Conservation (phyloP, 257 asterid species). For the Misopates orontium region DNA sequence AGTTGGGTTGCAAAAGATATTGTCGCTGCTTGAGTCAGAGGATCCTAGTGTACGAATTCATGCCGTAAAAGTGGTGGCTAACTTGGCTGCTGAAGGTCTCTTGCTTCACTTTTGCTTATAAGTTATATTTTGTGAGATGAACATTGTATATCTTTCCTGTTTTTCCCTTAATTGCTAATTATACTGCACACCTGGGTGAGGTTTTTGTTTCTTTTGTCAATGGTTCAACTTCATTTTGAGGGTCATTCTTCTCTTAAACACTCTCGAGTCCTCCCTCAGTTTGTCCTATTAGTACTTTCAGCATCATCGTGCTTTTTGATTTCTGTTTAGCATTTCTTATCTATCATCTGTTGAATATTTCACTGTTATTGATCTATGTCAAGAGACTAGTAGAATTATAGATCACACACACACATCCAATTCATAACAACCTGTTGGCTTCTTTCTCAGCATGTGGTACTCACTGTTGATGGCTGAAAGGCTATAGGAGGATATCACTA, state of each 20-base stretch:
- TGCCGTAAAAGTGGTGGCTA: conserved; percentile 99
- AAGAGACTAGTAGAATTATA: too few relatives aligned
- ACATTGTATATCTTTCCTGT: neutral
- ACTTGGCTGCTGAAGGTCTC: conserved; percentile 98
- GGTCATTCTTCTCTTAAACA: conserved; percentile 5
- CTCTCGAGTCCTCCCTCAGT: neutral
- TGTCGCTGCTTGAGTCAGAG: conserved; percentile 91
- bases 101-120: conserved; percentile 22
- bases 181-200: conserved; percentile 2
- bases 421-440: too few relatives aligned
- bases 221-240: neutral
- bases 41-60: conserved; percentile 90
- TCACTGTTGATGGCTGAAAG: too few relatives aligned
- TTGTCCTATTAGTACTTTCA: conserved; percentile 4
- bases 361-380: too few relatives aligned
- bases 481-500: too few relatives aligned
- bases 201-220: neutral
- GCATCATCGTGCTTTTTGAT: conserved; percentile 9
- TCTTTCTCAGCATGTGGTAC: too few relatives aligned
- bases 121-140: conserved; percentile 16
- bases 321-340: neutral
- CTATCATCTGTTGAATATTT: neutral
- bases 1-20: conserved; percentile 97
- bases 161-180: neutral
- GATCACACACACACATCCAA: too few relatives aligned